Percentiles rank a stretch among this genome's conserved stretches.
phyloP scores from a whole-genome alignment of 441 rosid species.

The Metrosideros polymorpha region DNA sequence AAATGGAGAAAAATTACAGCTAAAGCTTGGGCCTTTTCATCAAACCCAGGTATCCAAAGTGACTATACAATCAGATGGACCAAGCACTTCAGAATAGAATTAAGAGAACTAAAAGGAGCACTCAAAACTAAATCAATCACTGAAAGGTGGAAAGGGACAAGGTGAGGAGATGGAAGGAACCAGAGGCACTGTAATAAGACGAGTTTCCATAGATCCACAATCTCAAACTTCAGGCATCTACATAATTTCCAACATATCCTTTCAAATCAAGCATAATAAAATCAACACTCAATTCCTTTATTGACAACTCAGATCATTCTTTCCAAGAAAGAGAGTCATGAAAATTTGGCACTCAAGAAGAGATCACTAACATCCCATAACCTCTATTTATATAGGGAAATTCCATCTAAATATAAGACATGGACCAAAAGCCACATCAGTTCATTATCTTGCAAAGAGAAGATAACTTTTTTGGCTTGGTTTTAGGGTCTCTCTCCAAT shows the following conservation, averaged over 20 bases:
- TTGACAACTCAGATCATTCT: neutral
- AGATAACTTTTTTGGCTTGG: neutral
- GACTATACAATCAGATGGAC: neutral
- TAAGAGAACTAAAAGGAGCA: neutral
- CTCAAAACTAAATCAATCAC: neutral
- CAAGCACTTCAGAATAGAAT: neutral
- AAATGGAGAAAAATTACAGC: neutral
- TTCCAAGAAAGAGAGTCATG: neutral
- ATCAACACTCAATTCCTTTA: neutral
- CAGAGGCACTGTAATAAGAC: neutral
- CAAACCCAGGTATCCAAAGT: neutral
- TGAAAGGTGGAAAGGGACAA: neutral
- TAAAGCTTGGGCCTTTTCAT: neutral
- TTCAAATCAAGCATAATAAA: neutral
- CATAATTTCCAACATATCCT: neutral
- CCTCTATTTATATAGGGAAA: neutral
- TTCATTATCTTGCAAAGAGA: neutral
- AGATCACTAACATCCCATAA: neutral
- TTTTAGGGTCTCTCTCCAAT: neutral
- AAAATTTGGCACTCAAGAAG: neutral
- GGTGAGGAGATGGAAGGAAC: neutral
- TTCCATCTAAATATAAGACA: neutral
- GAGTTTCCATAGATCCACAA: neutral
- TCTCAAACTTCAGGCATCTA: neutral
- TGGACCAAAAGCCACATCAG: neutral